phyloP scores from a whole-genome alignment of 2,329 filamentous ascomycete genomes.

The Aspergillus sp. region DNA sequence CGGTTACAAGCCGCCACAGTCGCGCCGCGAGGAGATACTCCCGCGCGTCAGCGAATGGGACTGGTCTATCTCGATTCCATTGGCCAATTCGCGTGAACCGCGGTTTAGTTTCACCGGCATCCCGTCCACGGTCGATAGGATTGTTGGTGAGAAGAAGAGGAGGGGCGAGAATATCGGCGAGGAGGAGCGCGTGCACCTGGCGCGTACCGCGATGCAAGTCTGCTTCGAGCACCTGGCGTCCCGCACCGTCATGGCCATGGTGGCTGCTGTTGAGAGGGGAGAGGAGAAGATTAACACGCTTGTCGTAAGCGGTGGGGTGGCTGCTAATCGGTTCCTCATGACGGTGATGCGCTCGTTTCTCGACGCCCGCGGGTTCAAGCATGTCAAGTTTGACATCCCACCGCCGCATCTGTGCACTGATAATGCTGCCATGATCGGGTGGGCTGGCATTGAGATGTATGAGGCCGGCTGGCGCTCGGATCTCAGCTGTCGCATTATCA shows the following conservation, averaged over 20 bases:
- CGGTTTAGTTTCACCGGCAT: constrained; percentile 68
- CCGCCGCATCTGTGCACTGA: constrained; percentile 75
- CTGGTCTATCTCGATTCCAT: constrained; percentile 63
- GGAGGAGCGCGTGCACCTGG: constrained; percentile 59
- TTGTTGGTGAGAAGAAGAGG: constrained; percentile 35
- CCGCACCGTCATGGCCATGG: constrained; percentile 62
- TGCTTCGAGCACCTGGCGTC: constrained; percentile 81
- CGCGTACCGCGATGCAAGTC: constrained; percentile 63
- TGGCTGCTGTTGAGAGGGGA: constrained; percentile 21
- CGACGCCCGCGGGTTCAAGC: constrained; percentile 54
- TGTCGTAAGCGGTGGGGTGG: constrained; percentile 84
- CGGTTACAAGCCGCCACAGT: constrained; percentile 50
- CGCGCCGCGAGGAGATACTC: constrained; percentile 51
- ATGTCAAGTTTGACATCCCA: constrained; percentile 61
- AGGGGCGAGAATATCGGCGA: constrained; percentile 34
- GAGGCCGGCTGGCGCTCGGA: constrained; percentile 61
- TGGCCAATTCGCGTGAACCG: constrained; percentile 50
- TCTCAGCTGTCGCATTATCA: constrained; percentile 50
- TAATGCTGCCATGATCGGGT: constrained; percentile 96
- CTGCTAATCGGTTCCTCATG: constrained; percentile 70
- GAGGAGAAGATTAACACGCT: constrained; percentile 46
- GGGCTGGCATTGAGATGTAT: constrained; percentile 89
- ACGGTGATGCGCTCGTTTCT: constrained; percentile 55
- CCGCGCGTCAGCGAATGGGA: constrained; percentile 42
- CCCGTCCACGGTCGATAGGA: constrained; percentile 53